Base-by-base conservation (phyloP, 805 yeast species). In the Myxozyma nipponensis region DNA sequence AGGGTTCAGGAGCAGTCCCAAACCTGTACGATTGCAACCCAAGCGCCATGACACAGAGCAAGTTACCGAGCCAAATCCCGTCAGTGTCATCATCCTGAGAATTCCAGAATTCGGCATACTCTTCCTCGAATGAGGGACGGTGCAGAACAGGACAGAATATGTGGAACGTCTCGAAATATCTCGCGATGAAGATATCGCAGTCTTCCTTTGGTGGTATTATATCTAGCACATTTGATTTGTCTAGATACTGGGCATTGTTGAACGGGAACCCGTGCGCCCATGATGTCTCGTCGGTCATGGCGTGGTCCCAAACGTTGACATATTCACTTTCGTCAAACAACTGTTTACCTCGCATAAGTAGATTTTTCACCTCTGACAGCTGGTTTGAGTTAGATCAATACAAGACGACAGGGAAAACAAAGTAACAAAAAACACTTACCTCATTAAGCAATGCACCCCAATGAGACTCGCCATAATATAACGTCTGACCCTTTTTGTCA, bases 401-500 rank as follows among this genome's bases (percentile, higher is more conserved):
- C n/a, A n/a, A n/a, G n/a, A n/a, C n/a, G n/a, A n/a, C n/a, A n/a
- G 13, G 26, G 21, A 2, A 7, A 2, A 13, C 6, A 21, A 9
- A 23, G 37, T 39, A n/a, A 38, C 23, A 30, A 63, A 54, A 15
- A 63, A 57, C 60, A 2, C 52, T 39, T 4, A 63, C 59, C 44
- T 65, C 69, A 36, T 61, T 58, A 26, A 66, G 54, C 36, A 66
- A 44, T 28, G 62, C 61, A 3, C 63, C 67, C 69, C 69, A 66
- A 43, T 66, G 67, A 1, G 69, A 63, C 37, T 63, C 68, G 9
- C 69, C 69, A 39, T 66, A 69, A 49, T 66, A 66, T 21, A 65
- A 50, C 7, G 65, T 57, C 38, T 66, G 59, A 13, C 69, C 69
- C 42, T 59, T 50, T 13, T 50, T 51, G 26, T 66, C 68, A n/a